phyloP scores from a whole-genome alignment of 1,284 basidiomycete species.

The Apiotrichum laibachii region DNA sequence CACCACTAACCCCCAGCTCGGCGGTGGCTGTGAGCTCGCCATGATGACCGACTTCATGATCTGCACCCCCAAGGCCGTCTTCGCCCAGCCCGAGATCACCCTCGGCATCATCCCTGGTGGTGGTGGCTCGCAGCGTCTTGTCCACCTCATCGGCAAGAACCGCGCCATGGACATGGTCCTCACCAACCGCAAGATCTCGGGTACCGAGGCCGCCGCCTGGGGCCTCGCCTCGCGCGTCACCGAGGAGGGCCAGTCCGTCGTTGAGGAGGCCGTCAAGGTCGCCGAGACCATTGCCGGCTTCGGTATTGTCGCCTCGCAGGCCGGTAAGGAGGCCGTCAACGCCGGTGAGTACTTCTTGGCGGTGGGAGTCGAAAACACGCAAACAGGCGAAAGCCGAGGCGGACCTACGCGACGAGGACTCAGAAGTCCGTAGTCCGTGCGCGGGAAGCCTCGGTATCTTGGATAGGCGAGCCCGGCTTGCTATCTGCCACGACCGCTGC shows the following conservation, averaged over 20 bases:
- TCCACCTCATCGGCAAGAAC: constrained; percentile 84
- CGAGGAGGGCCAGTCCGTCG: constrained; percentile 71
- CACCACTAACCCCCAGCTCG: constrained; percentile 59
- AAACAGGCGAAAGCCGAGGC: too few relatives aligned
- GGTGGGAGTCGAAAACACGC: too few relatives aligned
- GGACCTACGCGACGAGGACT: not conserved
- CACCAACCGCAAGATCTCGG: constrained; percentile 77
- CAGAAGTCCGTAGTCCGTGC: not conserved
- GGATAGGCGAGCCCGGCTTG: too few relatives aligned
- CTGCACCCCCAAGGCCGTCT: constrained; percentile 86
- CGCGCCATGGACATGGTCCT: constrained; percentile 93
- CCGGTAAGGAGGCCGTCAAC: constrained; percentile 94
- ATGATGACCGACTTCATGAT: constrained; percentile 94
- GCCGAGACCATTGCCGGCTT: constrained; percentile 79
- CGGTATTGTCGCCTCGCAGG: constrained; percentile 79
- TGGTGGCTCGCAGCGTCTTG: constrained; percentile 63
- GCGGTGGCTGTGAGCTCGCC: constrained; percentile 94
- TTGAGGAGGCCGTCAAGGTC: constrained; percentile 83
- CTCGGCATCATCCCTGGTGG: constrained; percentile 83
- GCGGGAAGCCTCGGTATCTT: too few relatives aligned
- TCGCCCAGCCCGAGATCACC: constrained; percentile 97
- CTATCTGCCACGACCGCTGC: not conserved
- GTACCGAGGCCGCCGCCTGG: constrained; percentile 80
- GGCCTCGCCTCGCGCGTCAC: constrained; percentile 81
- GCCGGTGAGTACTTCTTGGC: constrained; percentile 59